phyloP scores from a whole-genome alignment of 2,329 filamentous ascomycete species.

The Orbilia quercus region DNA sequence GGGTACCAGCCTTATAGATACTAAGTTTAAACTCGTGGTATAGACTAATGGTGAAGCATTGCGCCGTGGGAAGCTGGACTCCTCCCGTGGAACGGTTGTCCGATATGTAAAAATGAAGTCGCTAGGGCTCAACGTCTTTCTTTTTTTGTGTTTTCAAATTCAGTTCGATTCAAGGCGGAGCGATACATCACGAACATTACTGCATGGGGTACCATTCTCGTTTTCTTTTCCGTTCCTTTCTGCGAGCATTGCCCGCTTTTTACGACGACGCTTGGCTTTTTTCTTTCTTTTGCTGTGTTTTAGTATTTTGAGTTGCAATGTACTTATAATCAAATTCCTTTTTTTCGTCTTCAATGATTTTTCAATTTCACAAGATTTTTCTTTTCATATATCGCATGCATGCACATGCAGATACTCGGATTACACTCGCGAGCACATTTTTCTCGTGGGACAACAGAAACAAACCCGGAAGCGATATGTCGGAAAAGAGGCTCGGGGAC shows the following conservation, averaged over 20 bases:
- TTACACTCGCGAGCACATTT: too few relatives aligned
- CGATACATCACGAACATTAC: not conserved
- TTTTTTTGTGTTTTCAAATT: too few relatives aligned
- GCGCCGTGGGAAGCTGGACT: conserved; percentile 29
- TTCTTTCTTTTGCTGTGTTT: not conserved
- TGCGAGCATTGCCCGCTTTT: not conserved
- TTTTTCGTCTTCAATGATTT: not conserved
- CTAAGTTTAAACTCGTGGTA: conserved; percentile 21
- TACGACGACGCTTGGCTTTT: not conserved
- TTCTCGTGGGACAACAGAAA: too few relatives aligned
- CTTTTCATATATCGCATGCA: too few relatives aligned
- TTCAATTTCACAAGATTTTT: too few relatives aligned
- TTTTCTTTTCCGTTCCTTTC: not conserved
- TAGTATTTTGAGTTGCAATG: not conserved
- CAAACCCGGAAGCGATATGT: too few relatives aligned
- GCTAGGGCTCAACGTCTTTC: too few relatives aligned
- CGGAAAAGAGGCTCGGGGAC: not conserved
- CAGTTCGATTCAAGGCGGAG: not conserved
- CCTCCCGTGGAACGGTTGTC: conserved; percentile 4
- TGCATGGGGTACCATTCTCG: not conserved
- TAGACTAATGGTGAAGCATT: not conserved
- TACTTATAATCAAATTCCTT: not conserved
- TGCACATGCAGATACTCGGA: too few relatives aligned
- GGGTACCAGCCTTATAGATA: conserved; percentile 55
- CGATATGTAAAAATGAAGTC: not conserved